Evolutionary conservation across 805 yeast species (phyloP), one percentile per base, ranked within the genome.

Genomic region (Komagataella phaffii): DNA sequence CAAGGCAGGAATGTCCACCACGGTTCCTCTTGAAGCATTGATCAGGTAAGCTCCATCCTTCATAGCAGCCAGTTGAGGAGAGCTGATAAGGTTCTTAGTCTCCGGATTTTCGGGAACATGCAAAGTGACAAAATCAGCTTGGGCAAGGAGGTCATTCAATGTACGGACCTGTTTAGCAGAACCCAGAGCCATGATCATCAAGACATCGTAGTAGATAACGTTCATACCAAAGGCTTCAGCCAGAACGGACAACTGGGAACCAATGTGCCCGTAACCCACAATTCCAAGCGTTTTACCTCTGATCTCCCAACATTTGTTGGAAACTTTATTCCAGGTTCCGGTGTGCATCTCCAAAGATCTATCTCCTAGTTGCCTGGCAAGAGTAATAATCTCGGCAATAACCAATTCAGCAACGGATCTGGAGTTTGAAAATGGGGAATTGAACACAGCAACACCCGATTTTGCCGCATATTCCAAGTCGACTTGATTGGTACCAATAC

Each of bases 211-310:
- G 75, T 91, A 93, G 55, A 91, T 72, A 51, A 93, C 97, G 59
- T 85, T 86, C 96, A 93, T 84, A 72, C 99, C 99, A 82, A 93
- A 81, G 47, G 97, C 80, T 76, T 93, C 99, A 50, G 99, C 98
- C 61, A 93, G 74, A 8, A 93, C 99, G 7, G 96, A 86, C 66
- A 93, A 81, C 73, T 93, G 99, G 49, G 98, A 74, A 61, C 99
- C 99, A 72, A 93, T 93, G 70, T 93, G 99, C 61, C 99, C 99
- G 64, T 93, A 93, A 60, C 99, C 99, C 45, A 93, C 77, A 63
- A 93, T 93, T 55, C 99, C 99, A 61, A 93, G 76, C 49, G 99
- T 91, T 71, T 93, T 93, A 59, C 99, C 99, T 74, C 99, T 86
- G 60, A 93, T 90, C 73, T 93, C 99, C 98, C 98, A 93, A 74